Conservation (phyloP, 78 protist species). For the Mantamonas sphyraenae region DNA sequence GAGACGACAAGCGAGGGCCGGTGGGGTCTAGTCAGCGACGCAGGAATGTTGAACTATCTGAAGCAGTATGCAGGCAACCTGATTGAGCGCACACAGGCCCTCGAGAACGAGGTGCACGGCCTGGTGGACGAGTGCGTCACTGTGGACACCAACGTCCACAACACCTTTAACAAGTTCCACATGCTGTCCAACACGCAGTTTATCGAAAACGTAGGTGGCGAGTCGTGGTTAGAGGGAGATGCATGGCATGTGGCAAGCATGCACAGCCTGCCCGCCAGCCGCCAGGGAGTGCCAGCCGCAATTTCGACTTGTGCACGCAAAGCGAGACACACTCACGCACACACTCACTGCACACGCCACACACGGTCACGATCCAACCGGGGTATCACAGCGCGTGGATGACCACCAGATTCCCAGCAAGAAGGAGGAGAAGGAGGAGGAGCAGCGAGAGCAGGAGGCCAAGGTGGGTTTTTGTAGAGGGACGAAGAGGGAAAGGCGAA, state of each 20-base stretch:
- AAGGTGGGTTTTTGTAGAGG: too few relatives aligned
- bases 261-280: not conserved
- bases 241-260: too few relatives aligned
- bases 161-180: slow-evolving; percentile 59
- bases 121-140: slow-evolving; percentile 34
- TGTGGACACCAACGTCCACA: slow-evolving; percentile 41
- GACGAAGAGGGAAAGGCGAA: too few relatives aligned
- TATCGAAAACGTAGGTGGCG: slow-evolving; percentile 53
- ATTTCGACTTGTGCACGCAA: not conserved
- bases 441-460: too few relatives aligned
- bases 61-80: slow-evolving; percentile 39
- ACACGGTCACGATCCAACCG: not conserved
- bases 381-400: not conserved
- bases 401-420: too few relatives aligned
- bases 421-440: too few relatives aligned
- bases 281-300: not conserved
- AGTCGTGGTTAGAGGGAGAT: not conserved
- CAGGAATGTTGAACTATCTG: slow-evolving; percentile 37
- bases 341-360: not conserved
- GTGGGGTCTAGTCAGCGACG: not conserved
- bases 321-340: not conserved
- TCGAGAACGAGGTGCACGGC: slow-evolving; percentile 44
- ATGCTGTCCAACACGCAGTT: slow-evolving; percentile 68
- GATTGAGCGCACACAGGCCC: slow-evolving; percentile 39
- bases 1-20: too few relatives aligned